Base-by-base conservation (phyloP, 2,329 filamentous ascomycete genomes). In the Anthostomella pinea region DNA sequence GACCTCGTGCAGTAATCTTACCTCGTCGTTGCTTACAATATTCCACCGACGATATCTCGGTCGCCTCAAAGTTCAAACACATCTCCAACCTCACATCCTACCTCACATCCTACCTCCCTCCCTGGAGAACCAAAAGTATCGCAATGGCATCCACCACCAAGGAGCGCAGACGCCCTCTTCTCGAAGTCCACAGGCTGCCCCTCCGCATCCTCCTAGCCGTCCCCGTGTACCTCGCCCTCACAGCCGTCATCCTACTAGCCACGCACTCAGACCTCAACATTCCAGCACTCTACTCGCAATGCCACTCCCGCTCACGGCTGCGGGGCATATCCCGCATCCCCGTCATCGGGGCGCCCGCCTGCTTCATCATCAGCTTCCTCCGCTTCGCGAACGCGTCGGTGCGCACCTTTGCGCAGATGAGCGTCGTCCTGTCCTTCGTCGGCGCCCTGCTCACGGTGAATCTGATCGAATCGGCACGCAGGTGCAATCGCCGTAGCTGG, bases 221-320 rank as follows among this genome's bases (percentile, higher is more conserved):
- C n/a, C 67, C 73, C 8, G 58, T 72, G 30, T 52, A 74, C 19
- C 63, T 77, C 34, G 63, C 70, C 47, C 27, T 67, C 39, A 52
- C 61, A 25, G 73, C 71, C 4, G 57, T 58, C 18, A 37, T 58
- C 43, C 48, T 58, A 17, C 65, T 76, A 48, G 68, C 72, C 45
- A 38, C 62, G 19, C 64, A 71, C 54, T 65, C 66, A 26, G 71
- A 75, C 56, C 64, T 73, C 54, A 72, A 75, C 62, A 60, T 68
- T 37, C 65, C 69, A 13, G 60, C 74, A 43, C 69, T 77, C 41
- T 75, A 68, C 60, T 74, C 70, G 27, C 72, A 75, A 48, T 77
- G 73, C 57, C 67, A 74, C 52, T 61, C 73, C 2, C 67, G 58
- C 40, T 56, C 69, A 7, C 67, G 67, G 11, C 51, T 75, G 15